Conservation (phyloP, 1,284 basidiomycete genomes). For the Pterulicium gracile region DNA sequence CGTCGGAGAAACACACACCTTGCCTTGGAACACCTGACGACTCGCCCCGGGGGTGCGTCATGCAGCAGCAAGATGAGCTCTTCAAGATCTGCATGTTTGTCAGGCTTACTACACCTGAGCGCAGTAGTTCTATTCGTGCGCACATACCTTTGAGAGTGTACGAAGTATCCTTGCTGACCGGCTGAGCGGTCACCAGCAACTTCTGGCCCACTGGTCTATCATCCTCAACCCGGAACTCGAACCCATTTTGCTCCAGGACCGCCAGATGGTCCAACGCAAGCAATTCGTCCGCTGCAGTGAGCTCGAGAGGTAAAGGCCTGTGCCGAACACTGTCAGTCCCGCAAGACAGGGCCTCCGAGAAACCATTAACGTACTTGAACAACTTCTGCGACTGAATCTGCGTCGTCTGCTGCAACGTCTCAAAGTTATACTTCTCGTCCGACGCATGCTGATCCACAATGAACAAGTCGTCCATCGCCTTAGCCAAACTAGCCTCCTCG, state of each 20-base stretch:
- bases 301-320: conserved; percentile 71
- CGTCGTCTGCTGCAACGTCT: conserved; percentile 83
- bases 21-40: conserved; percentile 89
- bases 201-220: conserved; percentile 27
- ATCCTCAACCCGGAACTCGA: conserved; percentile 67
- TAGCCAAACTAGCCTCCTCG: conserved; percentile 7
- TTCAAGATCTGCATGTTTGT: conserved; percentile 67
- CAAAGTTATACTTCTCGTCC: conserved; percentile 99
- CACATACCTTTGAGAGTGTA: conserved; percentile 52
- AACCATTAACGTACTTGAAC: conserved; percentile 47
- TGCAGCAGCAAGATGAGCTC: conserved; percentile 83
- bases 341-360: conserved; percentile 1
- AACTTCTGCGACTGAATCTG: conserved; percentile 81
- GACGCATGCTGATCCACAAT: conserved; percentile 87
- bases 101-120: neutral
- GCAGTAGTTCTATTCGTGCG: conserved; percentile 1
- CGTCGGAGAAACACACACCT: conserved; percentile 23
- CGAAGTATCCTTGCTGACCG: conserved; percentile 81
- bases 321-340: conserved; percentile 2
- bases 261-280: conserved; percentile 81
- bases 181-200: conserved; percentile 73
- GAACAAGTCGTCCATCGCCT: conserved; percentile 73
- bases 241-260: conserved; percentile 79
- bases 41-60: conserved; percentile 65
- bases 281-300: conserved; percentile 87